Evolutionary conservation across 1,284 basidiomycete species (phyloP), one percentile per base, ranked within the genome.

Genomic region (Papiliotrema fonsecae): DNA sequence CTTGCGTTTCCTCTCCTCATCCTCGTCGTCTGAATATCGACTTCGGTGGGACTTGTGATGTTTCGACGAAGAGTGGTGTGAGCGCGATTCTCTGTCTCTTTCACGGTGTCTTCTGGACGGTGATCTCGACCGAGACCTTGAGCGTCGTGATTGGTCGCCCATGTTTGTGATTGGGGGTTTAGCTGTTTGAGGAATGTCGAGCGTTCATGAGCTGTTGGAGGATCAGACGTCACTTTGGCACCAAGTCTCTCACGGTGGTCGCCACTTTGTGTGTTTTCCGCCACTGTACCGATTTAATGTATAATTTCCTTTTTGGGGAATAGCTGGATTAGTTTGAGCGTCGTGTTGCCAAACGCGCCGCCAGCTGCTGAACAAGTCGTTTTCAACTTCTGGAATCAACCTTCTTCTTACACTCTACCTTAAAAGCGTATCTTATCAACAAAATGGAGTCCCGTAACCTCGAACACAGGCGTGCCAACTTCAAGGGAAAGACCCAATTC

Each of bases 401-500:
- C 28, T 34, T 19, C 43, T 25, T 44, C 28, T 7, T 26, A 19
- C 13, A 40, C 4, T 4, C 16, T 31, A 6, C 22, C 35, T 22
- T 11, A 4, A 21, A 31, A 18, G 22, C 34, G 32, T n/a, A 6
- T 22, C 6, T 22, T 6, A 3, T 45, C 13, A 41, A 13, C 58
- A 67, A 37, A 31, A 70, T 70, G 68, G 63, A 70, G 47, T 54
- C 63, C 42, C 63, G 70, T 45, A 73, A 70, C 52, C 64, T 73
- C 50, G 72, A 75, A 47, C 66, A 73, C 51, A 56, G 72, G 52
- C 59, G 67, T 35, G 64, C 65, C 42, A 75, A 74, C 62, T 75
- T 74, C 69, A 75, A 75, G 62, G 69, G 70, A 38, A 74, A 73
- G 61, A 69, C 70, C 38, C 65, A 72, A 52, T 75, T 74, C 61